Conservation (phyloP, 1,284 basidiomycete species). For the Boletellus sp. region DNA sequence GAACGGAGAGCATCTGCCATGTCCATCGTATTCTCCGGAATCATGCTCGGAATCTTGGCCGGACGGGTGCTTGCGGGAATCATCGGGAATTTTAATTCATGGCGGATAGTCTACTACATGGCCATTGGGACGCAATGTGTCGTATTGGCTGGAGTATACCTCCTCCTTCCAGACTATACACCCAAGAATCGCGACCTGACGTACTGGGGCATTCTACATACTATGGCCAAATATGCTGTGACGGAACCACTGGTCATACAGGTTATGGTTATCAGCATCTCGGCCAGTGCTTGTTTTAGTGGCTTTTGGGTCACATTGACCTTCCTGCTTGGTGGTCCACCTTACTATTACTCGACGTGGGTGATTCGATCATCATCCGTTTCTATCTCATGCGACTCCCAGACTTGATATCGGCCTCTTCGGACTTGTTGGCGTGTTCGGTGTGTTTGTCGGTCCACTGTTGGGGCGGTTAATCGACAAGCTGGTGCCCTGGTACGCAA, state of each 20-base stretch:
- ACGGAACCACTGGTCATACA: constrained; percentile 72
- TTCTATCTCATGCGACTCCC: constrained; percentile 7
- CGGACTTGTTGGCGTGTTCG: constrained; percentile 65
- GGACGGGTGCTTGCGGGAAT: constrained; percentile 67
- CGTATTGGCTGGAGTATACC: constrained; percentile 52
- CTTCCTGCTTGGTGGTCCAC: constrained; percentile 62
- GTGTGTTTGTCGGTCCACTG: constrained; percentile 60
- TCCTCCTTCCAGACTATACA: constrained; percentile 68
- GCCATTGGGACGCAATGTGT: constrained; percentile 54
- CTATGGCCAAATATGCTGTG: constrained; percentile 64
- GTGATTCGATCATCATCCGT: constrained; percentile 18
- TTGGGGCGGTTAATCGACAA: constrained; percentile 60
- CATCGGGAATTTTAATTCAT: constrained; percentile 58
- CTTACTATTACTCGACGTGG: constrained; percentile 65
- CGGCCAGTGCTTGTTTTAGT: constrained; percentile 55
- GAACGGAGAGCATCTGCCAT: constrained; percentile 60
- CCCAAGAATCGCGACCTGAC: constrained; percentile 56
- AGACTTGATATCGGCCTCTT: constrained; percentile 70
- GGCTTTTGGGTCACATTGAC: constrained; percentile 73
- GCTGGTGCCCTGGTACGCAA: constrained; percentile 65
- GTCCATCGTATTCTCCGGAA: constrained; percentile 63
- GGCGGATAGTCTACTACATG: constrained; percentile 67
- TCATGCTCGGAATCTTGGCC: constrained; percentile 68
- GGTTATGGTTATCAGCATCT: constrained; percentile 53
- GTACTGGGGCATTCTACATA: constrained; percentile 59